Percentiles rank a stretch among this genome's conserved stretches.
Conservation (phyloP, 2,329 filamentous ascomycete species). For the Dactylellina leptospora region DNA sequence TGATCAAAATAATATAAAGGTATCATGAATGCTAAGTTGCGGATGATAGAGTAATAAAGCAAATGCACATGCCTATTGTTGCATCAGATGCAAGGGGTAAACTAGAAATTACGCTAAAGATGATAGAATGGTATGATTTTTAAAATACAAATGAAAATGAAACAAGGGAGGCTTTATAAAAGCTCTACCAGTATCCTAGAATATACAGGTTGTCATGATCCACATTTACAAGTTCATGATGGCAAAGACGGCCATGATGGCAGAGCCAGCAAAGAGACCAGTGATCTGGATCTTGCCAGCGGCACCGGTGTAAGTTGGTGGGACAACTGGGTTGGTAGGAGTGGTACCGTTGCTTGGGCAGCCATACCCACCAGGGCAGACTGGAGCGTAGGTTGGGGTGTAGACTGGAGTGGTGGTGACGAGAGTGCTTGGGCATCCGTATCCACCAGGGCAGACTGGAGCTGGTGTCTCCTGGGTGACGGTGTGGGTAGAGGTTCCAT, state of each 20-base stretch:
- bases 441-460: slow-evolving; percentile 45
- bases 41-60: slow-evolving; percentile 27
- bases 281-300: slow-evolving; percentile 50
- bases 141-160: slow-evolving; percentile 49
- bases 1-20: slow-evolving; percentile 9
- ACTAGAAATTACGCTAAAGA: slow-evolving; percentile 43
- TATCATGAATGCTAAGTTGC: slow-evolving; percentile 39
- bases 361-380: slow-evolving; percentile 50
- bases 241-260: slow-evolving; percentile 49
- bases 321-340: slow-evolving; percentile 38
- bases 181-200: slow-evolving; percentile 4
- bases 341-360: slow-evolving; percentile 49
- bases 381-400: slow-evolving; percentile 42
- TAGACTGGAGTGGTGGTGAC: slow-evolving; percentile 13
- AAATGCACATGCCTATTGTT: slow-evolving; percentile 16
- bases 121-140: slow-evolving; percentile 30
- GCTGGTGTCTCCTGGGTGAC: slow-evolving; percentile 38
- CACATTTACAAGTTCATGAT: slow-evolving; percentile 54
- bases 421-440: slow-evolving; percentile 27
- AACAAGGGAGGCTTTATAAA: slow-evolving; percentile 10
- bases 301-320: slow-evolving; percentile 49
- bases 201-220: slow-evolving; percentile 31
- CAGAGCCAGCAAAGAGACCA: slow-evolving; percentile 47
- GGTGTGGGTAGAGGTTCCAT: slow-evolving; percentile 34
- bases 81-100: slow-evolving; percentile 13